phyloP scores from a whole-genome alignment of 1,284 basidiomycete genomes.

The Moesziomyces parantarcticus region DNA sequence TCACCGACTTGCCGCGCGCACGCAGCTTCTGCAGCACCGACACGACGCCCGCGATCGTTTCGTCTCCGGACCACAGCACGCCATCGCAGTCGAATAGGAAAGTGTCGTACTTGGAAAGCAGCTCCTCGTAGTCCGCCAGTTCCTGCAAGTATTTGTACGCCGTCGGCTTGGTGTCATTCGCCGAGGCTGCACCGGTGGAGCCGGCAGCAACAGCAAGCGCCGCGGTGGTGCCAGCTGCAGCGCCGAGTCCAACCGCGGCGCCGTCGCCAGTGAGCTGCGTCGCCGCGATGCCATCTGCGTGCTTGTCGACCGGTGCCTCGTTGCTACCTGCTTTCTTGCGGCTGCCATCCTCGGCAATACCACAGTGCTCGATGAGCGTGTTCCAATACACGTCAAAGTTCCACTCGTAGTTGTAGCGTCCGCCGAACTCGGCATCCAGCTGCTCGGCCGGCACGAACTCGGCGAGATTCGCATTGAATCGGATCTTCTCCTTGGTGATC shows the following conservation, averaged over 20 bases:
- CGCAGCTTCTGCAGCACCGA: constrained; percentile 69
- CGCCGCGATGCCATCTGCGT: constrained; percentile 37
- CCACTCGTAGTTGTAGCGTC: constrained; percentile 80
- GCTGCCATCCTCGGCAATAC: constrained; percentile 51
- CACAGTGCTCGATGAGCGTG: constrained; percentile 43
- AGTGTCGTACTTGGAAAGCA: constrained; percentile 61
- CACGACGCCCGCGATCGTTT: constrained; percentile 54
- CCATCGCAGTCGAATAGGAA: constrained; percentile 85
- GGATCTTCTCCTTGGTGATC: constrained; percentile 85
- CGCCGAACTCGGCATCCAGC: constrained; percentile 80
- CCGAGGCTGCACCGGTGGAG: constrained; percentile 6
- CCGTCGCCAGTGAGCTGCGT: constrained; percentile 21
- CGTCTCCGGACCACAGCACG: constrained; percentile 82
- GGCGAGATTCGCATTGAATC: constrained; percentile 77
- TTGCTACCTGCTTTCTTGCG: constrained; percentile 7
- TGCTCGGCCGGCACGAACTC: constrained; percentile 81
- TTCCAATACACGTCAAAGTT: constrained; percentile 77
- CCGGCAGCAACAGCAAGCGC: constrained; percentile 19
- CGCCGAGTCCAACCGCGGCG: constrained; percentile 22
- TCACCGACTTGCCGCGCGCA: constrained; percentile 79
- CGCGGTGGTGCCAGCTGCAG: constrained; percentile 23
- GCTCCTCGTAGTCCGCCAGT: constrained; percentile 39
- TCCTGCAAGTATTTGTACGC: constrained; percentile 50
- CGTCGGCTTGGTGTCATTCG: background rate
- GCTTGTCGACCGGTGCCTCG: constrained; percentile 15